Evolutionary conservation across 1,284 basidiomycete genomes (phyloP), one percentile per base, ranked within the genome.

Genomic region (Pascua guehoae): DNA sequence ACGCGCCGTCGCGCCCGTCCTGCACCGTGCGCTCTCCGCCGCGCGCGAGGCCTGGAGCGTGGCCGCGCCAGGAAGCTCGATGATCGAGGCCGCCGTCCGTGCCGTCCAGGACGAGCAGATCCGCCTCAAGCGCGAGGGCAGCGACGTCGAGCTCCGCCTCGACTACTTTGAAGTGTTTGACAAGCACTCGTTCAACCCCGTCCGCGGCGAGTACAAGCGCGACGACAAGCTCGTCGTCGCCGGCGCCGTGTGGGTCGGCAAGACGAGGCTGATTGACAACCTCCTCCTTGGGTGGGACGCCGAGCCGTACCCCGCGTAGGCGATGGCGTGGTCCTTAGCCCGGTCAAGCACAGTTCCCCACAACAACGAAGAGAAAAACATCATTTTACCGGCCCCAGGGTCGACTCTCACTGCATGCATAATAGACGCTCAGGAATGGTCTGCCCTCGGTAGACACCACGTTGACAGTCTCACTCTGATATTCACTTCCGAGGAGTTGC

Each of bases 91-190:
- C 0, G 70, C 73, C 4, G 60, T 62, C 1, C 36, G 51, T 5
- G 63, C 70, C 9, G 62, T 77, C 17, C 42, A 56, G 10, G 63
- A 65, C n/a, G 67, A 72, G 52, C 43, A 65, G 53, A 54, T 60
- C 44, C 83, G 15, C 72, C 85, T 48, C 69, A 79, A 48, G 69
- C 69, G 47, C 62, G 63, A 32, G 65, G 75, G 49, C 75, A 67
- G 73, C n/a, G 80, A 78, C 0, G 84, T 88, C 2, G 76, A 83
- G 5, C 74, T 95, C 61, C 79, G 79, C 66, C 71, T 89, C 60
- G 91, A 97, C 72, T 98, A 97, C 72, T 79, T 98, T 61, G 86
- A 91, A 74, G 82, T 97, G 75, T 98, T 96, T 71, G 86, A 94
- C 69, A 82, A 86, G 43, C 78, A 83, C 45, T 87, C 85, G 47